These are phyloP conservation scores for Colletotrichum orchidophilum DNA, from an alignment of 2,329 filamentous ascomycete species.

Conservation along the genomic window DNA sequence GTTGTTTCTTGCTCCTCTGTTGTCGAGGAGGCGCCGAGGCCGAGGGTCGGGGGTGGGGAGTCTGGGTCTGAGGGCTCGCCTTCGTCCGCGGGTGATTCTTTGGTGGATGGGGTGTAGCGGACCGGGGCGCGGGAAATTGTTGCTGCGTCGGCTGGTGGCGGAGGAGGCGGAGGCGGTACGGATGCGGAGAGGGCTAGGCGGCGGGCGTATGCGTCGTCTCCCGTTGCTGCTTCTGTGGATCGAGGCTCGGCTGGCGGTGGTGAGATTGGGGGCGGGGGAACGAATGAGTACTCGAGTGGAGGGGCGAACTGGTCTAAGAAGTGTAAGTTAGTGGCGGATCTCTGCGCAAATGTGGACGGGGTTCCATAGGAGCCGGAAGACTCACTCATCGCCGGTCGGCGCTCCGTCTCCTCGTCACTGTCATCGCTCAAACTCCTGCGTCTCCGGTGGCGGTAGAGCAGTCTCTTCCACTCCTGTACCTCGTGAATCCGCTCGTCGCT, in stretches of 20 bases:
- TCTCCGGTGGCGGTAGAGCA: constrained; percentile 78
- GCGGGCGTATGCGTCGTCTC: constrained; percentile 75
- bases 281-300: constrained; percentile 64
- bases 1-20: no score
- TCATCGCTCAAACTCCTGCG: constrained; percentile 49
- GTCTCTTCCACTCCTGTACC: constrained; percentile 84
- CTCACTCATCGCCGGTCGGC: constrained; percentile 38
- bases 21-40: constrained; percentile 60
- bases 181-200: constrained; percentile 65
- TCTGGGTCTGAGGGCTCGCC: constrained; percentile 50
- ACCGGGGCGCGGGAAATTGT: constrained; percentile 83
- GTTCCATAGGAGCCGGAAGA: constrained; percentile 16
- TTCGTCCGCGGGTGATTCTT: constrained; percentile 44
- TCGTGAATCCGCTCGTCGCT: constrained; percentile 87
- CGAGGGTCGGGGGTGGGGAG: constrained; percentile 57
- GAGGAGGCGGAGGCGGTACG: constrained; percentile 44
- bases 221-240: constrained; percentile 67
- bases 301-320: constrained; percentile 67
- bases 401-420: constrained; percentile 55
- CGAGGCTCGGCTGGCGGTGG: constrained; percentile 56
- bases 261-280: constrained; percentile 60
- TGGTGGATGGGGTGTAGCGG: constrained; percentile 68
- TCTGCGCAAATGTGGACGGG: constrained; percentile 12
- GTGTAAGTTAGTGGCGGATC: constrained; percentile 35
- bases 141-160: constrained; percentile 53